A percentile compares a stretch with the other conserved stretches of the same genome.
These are phyloP conservation scores for Laetiporus sulphureus DNA, from an alignment of 1,284 basidiomycete genomes.

Conservation along the genomic window DNA sequence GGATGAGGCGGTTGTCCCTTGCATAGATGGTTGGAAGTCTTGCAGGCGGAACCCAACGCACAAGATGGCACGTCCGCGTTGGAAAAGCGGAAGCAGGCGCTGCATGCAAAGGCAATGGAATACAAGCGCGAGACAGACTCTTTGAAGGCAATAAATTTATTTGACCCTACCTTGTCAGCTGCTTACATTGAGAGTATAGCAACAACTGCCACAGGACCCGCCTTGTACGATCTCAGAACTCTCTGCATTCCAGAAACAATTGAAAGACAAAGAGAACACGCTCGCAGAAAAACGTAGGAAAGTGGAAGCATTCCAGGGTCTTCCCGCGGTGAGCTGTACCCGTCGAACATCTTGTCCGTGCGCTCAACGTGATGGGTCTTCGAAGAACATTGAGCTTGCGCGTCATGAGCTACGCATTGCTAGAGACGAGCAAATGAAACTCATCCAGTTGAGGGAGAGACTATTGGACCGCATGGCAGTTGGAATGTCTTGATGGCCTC, in stretches of 20 bases:
- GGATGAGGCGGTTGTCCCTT: background rate
- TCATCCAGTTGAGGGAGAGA: slow-evolving; percentile 39
- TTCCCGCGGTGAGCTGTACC: slow-evolving; percentile 35
- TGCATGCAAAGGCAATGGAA: slow-evolving; percentile 38
- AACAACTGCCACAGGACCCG: slow-evolving; percentile 24
- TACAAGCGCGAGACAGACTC: slow-evolving; percentile 33
- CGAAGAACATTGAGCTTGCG: slow-evolving; percentile 40
- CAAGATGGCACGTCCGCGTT: slow-evolving; percentile 25
- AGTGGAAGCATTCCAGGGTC: slow-evolving; percentile 38
- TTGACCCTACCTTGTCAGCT: too few relatives aligned
- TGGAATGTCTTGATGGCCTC: slow-evolving; percentile 4
- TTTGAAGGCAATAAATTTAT: slow-evolving; percentile 17
- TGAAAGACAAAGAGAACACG: slow-evolving; percentile 28
- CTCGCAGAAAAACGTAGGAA: slow-evolving; percentile 38
- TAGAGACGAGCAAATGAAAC: slow-evolving; percentile 35
- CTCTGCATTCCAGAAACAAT: slow-evolving; percentile 29
- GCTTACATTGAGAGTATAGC: background rate
- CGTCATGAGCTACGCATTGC: slow-evolving; percentile 34
- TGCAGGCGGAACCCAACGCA: slow-evolving; percentile 21
- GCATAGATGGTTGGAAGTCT: slow-evolving; percentile 31
- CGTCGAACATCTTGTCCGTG: background rate
- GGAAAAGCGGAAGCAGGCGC: slow-evolving; percentile 31
- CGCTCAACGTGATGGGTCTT: background rate
- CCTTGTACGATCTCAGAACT: slow-evolving; percentile 32
- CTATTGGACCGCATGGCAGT: slow-evolving; percentile 36